Evolutionary conservation across 2,329 filamentous ascomycete species (phyloP).

Genomic region (Sporothrix pallida): DNA sequence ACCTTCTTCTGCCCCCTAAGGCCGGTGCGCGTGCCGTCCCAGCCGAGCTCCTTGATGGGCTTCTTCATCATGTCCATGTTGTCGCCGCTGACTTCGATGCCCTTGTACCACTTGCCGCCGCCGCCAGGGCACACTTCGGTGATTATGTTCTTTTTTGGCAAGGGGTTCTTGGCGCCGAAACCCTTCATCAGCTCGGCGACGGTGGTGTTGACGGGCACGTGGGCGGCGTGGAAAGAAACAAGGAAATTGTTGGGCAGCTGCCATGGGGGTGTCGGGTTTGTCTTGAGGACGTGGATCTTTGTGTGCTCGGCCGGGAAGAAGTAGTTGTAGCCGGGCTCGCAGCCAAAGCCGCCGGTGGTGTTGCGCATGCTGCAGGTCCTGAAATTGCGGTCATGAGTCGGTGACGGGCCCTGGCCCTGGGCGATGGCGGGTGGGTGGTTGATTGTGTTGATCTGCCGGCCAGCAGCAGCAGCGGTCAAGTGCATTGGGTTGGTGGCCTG

Average conservation of each 20-base stretch:
- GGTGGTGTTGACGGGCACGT: constrained; percentile 59
- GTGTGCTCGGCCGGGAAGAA: constrained; percentile 64
- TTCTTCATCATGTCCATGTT: constrained; percentile 55
- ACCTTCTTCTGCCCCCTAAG: constrained; percentile 56
- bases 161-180: constrained; percentile 61
- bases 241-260: constrained; percentile 51
- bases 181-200: constrained; percentile 63
- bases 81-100: constrained; percentile 57
- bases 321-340: constrained; percentile 68
- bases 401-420: constrained; percentile 49
- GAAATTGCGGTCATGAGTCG: constrained; percentile 52
- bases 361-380: constrained; percentile 63
- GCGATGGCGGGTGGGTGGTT: constrained; percentile 35
- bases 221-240: constrained; percentile 56
- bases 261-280: constrained; percentile 57
- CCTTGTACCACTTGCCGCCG: constrained; percentile 64
- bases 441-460: constrained; percentile 36
- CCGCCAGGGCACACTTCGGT: constrained; percentile 62
- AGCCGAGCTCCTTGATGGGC: constrained; percentile 63
- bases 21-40: constrained; percentile 60
- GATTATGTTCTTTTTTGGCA: constrained; percentile 60
- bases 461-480: constrained; percentile 31
- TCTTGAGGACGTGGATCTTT: constrained; percentile 64
- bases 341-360: constrained; percentile 61
- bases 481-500: constrained; percentile 15